Conservation (phyloP, 169 alveolate genomes). For the Besnoitia besnoiti region DNA sequence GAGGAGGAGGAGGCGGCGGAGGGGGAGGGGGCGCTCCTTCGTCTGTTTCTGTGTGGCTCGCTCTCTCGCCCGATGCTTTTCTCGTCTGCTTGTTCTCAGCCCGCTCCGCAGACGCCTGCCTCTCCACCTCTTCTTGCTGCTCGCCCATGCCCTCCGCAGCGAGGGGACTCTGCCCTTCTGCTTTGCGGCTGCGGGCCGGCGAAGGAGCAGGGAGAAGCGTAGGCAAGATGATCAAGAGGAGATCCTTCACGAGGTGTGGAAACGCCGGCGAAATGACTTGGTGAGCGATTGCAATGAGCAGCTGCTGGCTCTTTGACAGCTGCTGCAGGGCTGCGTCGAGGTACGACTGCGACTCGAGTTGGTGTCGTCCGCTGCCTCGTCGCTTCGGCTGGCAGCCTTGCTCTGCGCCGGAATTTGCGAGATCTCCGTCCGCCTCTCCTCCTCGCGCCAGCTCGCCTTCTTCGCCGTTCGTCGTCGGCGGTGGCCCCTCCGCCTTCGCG, state of each 20-base stretch:
- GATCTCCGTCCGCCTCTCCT: not conserved
- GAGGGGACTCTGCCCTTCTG: not conserved
- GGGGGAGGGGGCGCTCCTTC: not conserved
- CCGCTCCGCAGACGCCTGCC: not conserved
- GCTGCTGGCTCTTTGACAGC: constrained; percentile 22
- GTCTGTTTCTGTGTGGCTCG: not conserved
- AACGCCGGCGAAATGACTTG: constrained; percentile 5
- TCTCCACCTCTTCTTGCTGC: not conserved
- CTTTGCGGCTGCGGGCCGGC: not conserved
- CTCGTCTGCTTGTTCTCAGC: not conserved
- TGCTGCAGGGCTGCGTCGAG: constrained; percentile 19
- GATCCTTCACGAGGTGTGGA: constrained; percentile 10
- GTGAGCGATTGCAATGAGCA: constrained; percentile 11
- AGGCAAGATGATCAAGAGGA: not conserved
- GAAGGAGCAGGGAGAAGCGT: not conserved
- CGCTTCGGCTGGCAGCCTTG: not conserved
- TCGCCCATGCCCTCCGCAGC: not conserved
- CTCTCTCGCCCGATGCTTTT: not conserved
- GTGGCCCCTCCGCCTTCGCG: not conserved
- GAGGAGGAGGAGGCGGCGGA: constrained; percentile 12
- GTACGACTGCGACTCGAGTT: not conserved
- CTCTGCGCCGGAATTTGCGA: not conserved
- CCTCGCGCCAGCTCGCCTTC: not conserved
- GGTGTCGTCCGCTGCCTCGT: not conserved
- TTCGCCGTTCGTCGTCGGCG: not conserved